Evolutionary conservation across 352 stramenopile genomes (phyloP).

Genomic region (Albugo laibachii): DNA sequence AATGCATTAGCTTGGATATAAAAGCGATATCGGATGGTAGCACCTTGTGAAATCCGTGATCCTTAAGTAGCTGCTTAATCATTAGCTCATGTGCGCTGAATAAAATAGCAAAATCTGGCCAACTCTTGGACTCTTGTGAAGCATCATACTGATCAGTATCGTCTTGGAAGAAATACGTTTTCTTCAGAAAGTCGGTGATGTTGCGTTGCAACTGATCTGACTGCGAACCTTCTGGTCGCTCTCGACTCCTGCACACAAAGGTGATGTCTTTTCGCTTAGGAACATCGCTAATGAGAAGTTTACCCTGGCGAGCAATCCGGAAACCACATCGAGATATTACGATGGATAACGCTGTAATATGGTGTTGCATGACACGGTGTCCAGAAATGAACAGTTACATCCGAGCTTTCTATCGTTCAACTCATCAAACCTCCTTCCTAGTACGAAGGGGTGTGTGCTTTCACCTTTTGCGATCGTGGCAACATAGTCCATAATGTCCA

Average conservation of each 20-base stretch:
- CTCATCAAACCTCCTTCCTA: not conserved
- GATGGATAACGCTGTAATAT: constrained; percentile 75
- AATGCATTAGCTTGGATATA: not conserved
- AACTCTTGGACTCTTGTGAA: constrained; percentile 13
- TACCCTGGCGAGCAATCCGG: constrained; percentile 65
- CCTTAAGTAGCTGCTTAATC: constrained; percentile 23
- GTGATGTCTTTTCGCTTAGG: not conserved
- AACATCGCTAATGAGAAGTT: constrained; percentile 1
- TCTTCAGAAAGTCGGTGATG: constrained; percentile 24
- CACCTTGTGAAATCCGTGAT: constrained; percentile 2
- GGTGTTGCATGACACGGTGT: constrained; percentile 69
- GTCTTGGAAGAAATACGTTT: constrained; percentile 17
- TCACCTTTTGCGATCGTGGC: constrained; percentile 31
- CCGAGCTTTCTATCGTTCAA: constrained; percentile 11
- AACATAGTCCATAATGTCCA: constrained; percentile 70
- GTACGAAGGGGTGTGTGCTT: not conserved
- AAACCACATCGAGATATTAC: constrained; percentile 73
- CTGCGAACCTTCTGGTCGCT: constrained; percentile 29
- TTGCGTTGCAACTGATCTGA: constrained; percentile 43
- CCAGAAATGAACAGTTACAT: constrained; percentile 63
- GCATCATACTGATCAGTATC: constrained; percentile 1
- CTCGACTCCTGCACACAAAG: constrained; percentile 25
- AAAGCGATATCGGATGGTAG: not conserved
- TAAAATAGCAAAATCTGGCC: constrained; percentile 36
- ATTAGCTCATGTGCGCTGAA: constrained; percentile 30